A percentile compares a stretch with the other conserved stretches of the same genome.
Evolutionary conservation across 2,329 filamentous ascomycete species (phyloP).

Genomic region (Diplodia mutila): DNA sequence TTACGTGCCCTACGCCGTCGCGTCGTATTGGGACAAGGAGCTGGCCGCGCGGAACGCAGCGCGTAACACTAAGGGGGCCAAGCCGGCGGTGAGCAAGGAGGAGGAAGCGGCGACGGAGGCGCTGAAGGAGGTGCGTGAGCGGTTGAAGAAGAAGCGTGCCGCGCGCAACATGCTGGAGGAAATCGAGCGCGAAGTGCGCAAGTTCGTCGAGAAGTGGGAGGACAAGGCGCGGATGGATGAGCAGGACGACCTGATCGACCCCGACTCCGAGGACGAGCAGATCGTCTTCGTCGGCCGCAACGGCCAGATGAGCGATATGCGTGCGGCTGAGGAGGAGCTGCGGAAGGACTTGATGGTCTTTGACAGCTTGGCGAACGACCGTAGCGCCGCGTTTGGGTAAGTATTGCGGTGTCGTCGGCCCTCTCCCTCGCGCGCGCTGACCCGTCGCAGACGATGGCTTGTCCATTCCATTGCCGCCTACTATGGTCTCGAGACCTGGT

Average conservation of each 20-base stretch:
- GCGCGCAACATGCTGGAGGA: constrained; percentile 80
- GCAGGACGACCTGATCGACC: constrained; percentile 50
- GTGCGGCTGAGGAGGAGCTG: constrained; percentile 55
- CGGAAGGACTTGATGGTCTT: constrained; percentile 74
- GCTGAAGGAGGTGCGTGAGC: constrained; percentile 77
- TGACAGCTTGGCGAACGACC: constrained; percentile 75
- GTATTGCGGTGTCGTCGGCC: constrained; percentile 40
- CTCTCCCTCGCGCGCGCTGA: constrained; percentile 10
- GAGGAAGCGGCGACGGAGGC: constrained; percentile 58
- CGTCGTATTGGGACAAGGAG: constrained; percentile 76
- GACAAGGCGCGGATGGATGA: constrained; percentile 49
- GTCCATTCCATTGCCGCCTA: constrained; percentile 91
- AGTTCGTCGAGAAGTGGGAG: constrained; percentile 69
- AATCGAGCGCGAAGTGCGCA: constrained; percentile 81
- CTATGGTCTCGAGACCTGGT: constrained; percentile 85
- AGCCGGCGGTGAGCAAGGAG: constrained; percentile 44
- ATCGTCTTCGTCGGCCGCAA: constrained; percentile 85
- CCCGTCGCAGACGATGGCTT: constrained; percentile 72
- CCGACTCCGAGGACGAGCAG: constrained; percentile 73
- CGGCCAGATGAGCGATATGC: constrained; percentile 64
- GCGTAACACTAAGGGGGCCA: constrained; percentile 39
- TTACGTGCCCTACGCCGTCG: constrained; percentile 84
- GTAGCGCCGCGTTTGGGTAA: constrained; percentile 79
- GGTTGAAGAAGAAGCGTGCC: constrained; percentile 77
- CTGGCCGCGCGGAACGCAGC: constrained; percentile 52